These are phyloP conservation scores for Dothideomycetidae sp. DNA, from an alignment of 2,329 filamentous ascomycete genomes.

Conservation along the genomic window DNA sequence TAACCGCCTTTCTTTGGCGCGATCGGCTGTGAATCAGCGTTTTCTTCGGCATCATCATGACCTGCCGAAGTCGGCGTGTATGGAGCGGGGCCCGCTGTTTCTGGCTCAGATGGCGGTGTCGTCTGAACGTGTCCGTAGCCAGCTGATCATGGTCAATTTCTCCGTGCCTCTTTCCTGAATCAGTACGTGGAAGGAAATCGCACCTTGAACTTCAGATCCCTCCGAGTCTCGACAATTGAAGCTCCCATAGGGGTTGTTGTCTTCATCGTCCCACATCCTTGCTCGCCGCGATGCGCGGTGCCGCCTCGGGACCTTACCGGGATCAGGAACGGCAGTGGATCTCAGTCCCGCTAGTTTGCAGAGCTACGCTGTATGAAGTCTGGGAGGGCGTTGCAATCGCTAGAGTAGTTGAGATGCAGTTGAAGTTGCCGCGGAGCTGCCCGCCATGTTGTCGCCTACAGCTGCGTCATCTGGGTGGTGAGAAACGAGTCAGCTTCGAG, in stretches of 20 bases:
- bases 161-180: conserved; percentile 31
- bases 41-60: conserved; percentile 36
- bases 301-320: too few relatives aligned
- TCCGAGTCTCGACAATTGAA: conserved; percentile 79
- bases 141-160: background rate
- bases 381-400: too few relatives aligned
- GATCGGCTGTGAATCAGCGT: conserved; percentile 31
- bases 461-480: too few relatives aligned
- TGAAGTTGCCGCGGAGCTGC: too few relatives aligned
- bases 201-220: conserved; percentile 50
- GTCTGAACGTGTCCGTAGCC: conserved; percentile 9
- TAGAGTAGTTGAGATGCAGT: too few relatives aligned
- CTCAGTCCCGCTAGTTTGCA: too few relatives aligned
- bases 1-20: conserved; percentile 69
- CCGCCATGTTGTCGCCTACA: too few relatives aligned
- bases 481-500: too few relatives aligned
- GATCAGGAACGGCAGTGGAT: too few relatives aligned
- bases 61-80: conserved; percentile 42
- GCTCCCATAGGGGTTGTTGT: conserved; percentile 94
- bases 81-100: conserved; percentile 27
- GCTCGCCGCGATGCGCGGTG: too few relatives aligned
- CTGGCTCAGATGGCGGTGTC: conserved; percentile 22
- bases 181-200: background rate
- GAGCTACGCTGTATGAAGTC: too few relatives aligned
- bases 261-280: conserved; percentile 96